A percentile compares a stretch with the other conserved stretches of the same genome.
phyloP scores from a whole-genome alignment of 2,329 filamentous ascomycete species.

The Juglanconis sp. region DNA sequence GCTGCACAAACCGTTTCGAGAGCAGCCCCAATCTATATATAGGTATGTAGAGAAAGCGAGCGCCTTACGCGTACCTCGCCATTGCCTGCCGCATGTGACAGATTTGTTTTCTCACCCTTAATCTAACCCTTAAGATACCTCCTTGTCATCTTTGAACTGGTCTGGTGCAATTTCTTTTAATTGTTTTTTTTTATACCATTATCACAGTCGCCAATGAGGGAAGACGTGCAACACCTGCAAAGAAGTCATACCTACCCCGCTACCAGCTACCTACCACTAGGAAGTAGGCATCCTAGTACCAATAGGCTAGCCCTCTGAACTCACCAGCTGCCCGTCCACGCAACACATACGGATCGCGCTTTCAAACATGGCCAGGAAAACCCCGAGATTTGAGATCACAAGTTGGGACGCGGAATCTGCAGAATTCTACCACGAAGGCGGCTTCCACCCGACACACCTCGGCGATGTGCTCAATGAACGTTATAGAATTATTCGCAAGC shows the following conservation, averaged over 20 bases:
- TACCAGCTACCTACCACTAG: background rate
- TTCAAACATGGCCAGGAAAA: background rate
- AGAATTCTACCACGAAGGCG: constrained; percentile 22
- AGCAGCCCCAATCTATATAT: too few relatives aligned
- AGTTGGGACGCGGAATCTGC: background rate
- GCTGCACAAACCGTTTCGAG: background rate
- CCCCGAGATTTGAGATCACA: background rate
- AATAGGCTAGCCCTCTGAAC: background rate
- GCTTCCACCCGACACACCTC: constrained; percentile 38
- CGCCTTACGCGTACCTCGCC: too few relatives aligned
- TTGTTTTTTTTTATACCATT: background rate
- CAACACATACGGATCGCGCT: background rate
- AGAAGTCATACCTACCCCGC: background rate
- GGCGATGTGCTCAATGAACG: constrained; percentile 35
- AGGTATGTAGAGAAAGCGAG: too few relatives aligned
- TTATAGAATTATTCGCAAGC: constrained; percentile 39
- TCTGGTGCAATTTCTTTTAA: background rate
- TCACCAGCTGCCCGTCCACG: background rate
- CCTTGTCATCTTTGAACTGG: too few relatives aligned
- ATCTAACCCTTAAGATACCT: too few relatives aligned
- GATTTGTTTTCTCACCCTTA: too few relatives aligned
- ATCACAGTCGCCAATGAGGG: background rate
- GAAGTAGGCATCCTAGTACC: background rate
- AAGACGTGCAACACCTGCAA: background rate
- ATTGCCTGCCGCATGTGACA: too few relatives aligned